These are phyloP conservation scores for Millerozyma acaciae DNA, from an alignment of 805 yeast genomes.

Conservation along the genomic window DNA sequence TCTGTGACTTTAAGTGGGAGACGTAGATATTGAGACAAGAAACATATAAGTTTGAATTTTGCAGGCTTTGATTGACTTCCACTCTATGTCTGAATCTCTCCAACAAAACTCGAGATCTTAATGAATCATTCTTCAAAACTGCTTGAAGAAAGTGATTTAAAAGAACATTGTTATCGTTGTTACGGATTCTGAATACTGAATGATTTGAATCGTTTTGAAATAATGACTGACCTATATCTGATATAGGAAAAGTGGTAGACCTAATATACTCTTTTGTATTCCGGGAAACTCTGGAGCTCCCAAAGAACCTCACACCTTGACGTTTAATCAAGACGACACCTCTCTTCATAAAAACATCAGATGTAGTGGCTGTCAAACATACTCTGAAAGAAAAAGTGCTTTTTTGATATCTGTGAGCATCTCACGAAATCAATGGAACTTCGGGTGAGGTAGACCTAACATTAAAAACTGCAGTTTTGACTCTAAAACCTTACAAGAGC, in stretches of 20 bases:
- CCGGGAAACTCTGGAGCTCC: background rate
- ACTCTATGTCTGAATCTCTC: conserved; percentile 4
- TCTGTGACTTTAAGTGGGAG: conserved; percentile 3
- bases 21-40: conserved; percentile 13
- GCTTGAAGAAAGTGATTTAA: conserved; percentile 15
- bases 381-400: too few species aligned
- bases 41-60: conserved; percentile 9
- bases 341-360: too few species aligned
- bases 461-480: too few species aligned
- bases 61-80: conserved; percentile 3
- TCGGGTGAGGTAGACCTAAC: too few species aligned
- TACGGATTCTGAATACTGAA: conserved; percentile 4
- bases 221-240: background rate
- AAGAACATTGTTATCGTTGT: conserved; percentile 8
- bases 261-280: background rate
- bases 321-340: too few species aligned
- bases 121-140: conserved; percentile 10
- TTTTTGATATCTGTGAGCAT: too few species aligned
- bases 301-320: too few species aligned
- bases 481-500: too few species aligned
- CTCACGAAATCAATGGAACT: too few species aligned
- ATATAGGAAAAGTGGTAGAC: background rate
- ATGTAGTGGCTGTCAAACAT: too few species aligned
- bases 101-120: conserved; percentile 9
- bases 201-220: too few species aligned